These are phyloP conservation scores for Termitomyces sp. DNA, from an alignment of 768 basidiomycete species.

Conservation along the genomic window DNA sequence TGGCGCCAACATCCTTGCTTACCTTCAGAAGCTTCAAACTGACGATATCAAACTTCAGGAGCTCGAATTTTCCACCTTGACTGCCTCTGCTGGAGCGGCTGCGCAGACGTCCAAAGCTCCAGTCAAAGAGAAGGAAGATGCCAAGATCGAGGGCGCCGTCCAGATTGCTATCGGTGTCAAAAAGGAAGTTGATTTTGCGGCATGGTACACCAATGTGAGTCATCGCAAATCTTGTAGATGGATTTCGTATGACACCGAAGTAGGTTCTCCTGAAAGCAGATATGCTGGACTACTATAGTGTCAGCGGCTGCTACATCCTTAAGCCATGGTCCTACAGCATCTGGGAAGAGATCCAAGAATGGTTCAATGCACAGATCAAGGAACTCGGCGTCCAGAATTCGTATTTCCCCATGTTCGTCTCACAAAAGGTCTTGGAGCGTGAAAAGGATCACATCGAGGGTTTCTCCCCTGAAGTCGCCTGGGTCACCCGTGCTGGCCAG, in stretches of 20 bases:
- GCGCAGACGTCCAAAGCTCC: constrained; percentile 32
- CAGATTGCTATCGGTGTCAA: constrained; percentile 93
- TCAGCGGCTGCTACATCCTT: constrained; percentile 98
- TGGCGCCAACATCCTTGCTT: constrained; percentile 67
- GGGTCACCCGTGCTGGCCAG: constrained; percentile 93
- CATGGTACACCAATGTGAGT: constrained; percentile 89
- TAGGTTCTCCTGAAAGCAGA: constrained; percentile 97
- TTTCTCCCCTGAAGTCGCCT: constrained; percentile 99
- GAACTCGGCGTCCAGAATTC: constrained; percentile 94
- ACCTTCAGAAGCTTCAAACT: constrained; percentile 68
- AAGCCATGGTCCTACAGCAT: constrained; percentile 97
- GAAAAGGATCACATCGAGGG: constrained; percentile 99
- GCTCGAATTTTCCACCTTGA: constrained; percentile 66
- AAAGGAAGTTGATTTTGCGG: constrained; percentile 92
- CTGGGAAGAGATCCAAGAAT: constrained; percentile 94
- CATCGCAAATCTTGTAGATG: not conserved
- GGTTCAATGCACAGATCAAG: constrained; percentile 93
- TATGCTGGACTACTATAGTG: constrained; percentile 98
- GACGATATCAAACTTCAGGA: constrained; percentile 59
- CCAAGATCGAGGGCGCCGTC: constrained; percentile 81
- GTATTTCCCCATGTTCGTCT: constrained; percentile 99
- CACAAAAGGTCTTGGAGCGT: constrained; percentile 83
- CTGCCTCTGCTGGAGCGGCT: constrained; percentile 27
- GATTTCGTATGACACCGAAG: constrained; percentile 10
- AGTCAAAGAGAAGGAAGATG: constrained; percentile 62